Evolutionary conservation across 2,329 filamentous ascomycete species (phyloP).

Genomic region (Tolypocladium sp.): DNA sequence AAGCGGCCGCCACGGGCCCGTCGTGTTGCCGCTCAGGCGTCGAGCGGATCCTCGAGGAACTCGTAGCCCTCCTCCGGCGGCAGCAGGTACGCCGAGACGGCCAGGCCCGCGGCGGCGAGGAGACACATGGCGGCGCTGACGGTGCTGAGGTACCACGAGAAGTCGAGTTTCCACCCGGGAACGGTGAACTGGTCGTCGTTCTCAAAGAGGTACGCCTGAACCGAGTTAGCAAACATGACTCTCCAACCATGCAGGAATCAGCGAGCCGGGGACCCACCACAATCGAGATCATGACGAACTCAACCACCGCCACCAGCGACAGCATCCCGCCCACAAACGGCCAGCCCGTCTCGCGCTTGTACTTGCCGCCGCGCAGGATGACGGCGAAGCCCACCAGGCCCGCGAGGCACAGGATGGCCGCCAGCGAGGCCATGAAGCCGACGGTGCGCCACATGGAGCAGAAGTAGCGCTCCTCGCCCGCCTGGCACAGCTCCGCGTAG

Average conservation of each 20-base stretch:
- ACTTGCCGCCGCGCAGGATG: constrained; percentile 69
- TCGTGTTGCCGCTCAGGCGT: constrained; percentile 33
- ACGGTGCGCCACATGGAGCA: constrained; percentile 87
- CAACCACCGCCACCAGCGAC: constrained; percentile 53
- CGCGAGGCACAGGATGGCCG: constrained; percentile 72
- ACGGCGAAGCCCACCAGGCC: constrained; percentile 72
- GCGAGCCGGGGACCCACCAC: constrained; percentile 53
- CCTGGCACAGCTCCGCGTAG: constrained; percentile 21
- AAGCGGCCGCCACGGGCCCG: background rate
- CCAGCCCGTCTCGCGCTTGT: constrained; percentile 76
- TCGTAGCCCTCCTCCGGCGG: constrained; percentile 83
- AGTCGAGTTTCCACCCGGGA: constrained; percentile 70
- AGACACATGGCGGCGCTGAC: constrained; percentile 45
- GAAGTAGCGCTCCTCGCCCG: constrained; percentile 54
- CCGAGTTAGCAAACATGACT: background rate
- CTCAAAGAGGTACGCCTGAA: constrained; percentile 72
- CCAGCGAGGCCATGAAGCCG: constrained; percentile 80
- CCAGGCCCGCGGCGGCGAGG: constrained; percentile 47
- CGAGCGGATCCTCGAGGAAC: constrained; percentile 40
- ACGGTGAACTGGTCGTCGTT: constrained; percentile 75
- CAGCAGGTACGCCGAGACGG: constrained; percentile 58
- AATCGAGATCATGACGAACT: constrained; percentile 70
- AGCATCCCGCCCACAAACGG: constrained; percentile 62
- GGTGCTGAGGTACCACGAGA: constrained; percentile 65
- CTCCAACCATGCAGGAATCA: no score